phyloP scores from a whole-genome alignment of 2,329 filamentous ascomycete species.

The Ilyonectria destructans region DNA sequence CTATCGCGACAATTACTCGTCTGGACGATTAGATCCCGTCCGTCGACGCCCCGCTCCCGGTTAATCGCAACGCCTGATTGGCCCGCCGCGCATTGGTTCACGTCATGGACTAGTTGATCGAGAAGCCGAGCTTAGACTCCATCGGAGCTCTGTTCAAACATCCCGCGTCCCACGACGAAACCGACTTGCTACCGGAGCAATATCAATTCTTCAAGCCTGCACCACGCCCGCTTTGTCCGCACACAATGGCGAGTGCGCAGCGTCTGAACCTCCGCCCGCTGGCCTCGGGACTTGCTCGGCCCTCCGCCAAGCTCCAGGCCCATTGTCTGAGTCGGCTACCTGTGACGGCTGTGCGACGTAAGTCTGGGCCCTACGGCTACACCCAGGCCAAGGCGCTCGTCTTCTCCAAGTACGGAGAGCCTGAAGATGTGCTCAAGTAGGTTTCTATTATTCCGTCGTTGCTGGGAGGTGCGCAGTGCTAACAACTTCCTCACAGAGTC shows the following conservation, averaged over 20 bases:
- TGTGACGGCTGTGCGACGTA: slow-evolving; percentile 59
- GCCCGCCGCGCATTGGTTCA: slow-evolving; percentile 12
- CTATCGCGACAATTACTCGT: slow-evolving; percentile 2
- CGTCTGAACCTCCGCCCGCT: slow-evolving; percentile 44
- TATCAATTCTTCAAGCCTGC: not conserved
- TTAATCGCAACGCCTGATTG: slow-evolving; percentile 21
- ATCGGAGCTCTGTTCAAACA: slow-evolving; percentile 5
- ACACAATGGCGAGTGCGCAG: slow-evolving; percentile 46
- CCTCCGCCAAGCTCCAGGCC: slow-evolving; percentile 39
- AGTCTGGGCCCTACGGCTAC: slow-evolving; percentile 82
- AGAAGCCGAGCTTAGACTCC: slow-evolving; percentile 29
- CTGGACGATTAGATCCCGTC: not conserved
- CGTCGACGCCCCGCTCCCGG: slow-evolving; percentile 10
- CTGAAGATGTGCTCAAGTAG: slow-evolving; percentile 77
- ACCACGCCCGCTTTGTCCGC: not conserved
- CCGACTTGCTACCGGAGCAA: not conserved
- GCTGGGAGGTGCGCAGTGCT: not conserved
- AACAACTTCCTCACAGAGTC: slow-evolving; percentile 61
- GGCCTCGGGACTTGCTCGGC: slow-evolving; percentile 41
- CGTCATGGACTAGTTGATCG: slow-evolving; percentile 27
- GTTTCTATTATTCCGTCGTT: slow-evolving; percentile 34
- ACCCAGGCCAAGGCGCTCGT: slow-evolving; percentile 88
- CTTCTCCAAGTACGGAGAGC: slow-evolving; percentile 83
- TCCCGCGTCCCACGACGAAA: not conserved
- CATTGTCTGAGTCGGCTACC: slow-evolving; percentile 41